Conservation (phyloP, 2,329 filamentous ascomycete genomes). For the Parastagonospora nodorum region DNA sequence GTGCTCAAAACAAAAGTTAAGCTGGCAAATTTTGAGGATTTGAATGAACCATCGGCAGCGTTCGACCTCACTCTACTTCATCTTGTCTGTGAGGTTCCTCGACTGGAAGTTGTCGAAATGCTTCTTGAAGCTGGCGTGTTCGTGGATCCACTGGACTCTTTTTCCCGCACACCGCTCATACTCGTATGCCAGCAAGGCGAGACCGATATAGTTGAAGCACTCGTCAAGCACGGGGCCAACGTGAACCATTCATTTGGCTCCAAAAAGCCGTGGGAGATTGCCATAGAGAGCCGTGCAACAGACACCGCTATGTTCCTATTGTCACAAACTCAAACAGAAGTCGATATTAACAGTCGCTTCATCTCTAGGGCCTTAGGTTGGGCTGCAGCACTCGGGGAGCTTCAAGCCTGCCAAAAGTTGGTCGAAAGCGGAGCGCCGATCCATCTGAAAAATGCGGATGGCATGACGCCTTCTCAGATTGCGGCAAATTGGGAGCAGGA, state of each 20-base stretch:
- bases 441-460: neutral
- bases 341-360: neutral
- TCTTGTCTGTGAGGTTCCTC: neutral
- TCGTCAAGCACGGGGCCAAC: neutral
- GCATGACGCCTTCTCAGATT: neutral
- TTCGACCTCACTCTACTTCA: neutral
- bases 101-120: neutral
- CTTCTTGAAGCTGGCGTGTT: neutral
- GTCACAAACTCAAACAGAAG: neutral
- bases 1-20: neutral
- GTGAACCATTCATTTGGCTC: neutral
- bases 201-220: neutral
- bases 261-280: neutral
- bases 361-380: neutral
- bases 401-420: neutral
- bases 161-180: neutral
- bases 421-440: neutral
- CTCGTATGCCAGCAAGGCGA: neutral
- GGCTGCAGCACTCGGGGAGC: neutral
- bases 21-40: neutral
- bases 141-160: neutral
- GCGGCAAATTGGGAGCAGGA: neutral
- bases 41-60: neutral
- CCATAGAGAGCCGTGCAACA: neutral
- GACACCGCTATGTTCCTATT: neutral